These are phyloP conservation scores for Boletus sensibilis DNA, from an alignment of 768 basidiomycete species.

Conservation along the genomic window DNA sequence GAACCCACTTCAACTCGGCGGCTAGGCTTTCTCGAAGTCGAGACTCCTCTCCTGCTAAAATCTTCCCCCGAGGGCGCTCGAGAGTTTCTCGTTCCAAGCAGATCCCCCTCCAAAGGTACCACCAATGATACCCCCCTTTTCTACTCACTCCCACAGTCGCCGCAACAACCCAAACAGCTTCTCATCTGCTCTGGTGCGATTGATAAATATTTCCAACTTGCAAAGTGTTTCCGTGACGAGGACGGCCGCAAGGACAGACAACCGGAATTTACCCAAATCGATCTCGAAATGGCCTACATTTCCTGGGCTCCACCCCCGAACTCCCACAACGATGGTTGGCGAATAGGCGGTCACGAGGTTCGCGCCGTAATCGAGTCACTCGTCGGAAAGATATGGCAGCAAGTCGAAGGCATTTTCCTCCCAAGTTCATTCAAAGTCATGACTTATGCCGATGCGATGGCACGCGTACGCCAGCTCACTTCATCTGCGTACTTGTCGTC, in stretches of 20 bases:
- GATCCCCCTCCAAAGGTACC: constrained; percentile 27
- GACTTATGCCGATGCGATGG: constrained; percentile 92
- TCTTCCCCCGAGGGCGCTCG: constrained; percentile 94
- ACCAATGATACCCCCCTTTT: constrained; percentile 47
- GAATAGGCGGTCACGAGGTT: constrained; percentile 84
- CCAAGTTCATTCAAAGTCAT: constrained; percentile 70
- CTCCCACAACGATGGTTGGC: constrained; percentile 51
- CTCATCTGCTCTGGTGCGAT: constrained; percentile 86
- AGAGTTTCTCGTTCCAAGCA: constrained; percentile 86
- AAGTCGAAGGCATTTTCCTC: constrained; percentile 61
- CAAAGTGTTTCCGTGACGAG: constrained; percentile 94
- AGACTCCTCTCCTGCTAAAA: constrained; percentile 87
- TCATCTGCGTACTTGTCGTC: constrained; percentile 12
- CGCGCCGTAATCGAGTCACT: constrained; percentile 75
- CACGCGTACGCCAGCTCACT: constrained; percentile 51
- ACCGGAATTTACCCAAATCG: constrained; percentile 96
- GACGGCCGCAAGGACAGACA: constrained; percentile 93
- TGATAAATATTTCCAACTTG: constrained; percentile 91
- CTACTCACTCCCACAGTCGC: constrained; percentile 91
- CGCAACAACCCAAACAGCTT: constrained; percentile 94
- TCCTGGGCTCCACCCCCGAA: constrained; percentile 58
- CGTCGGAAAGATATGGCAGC: constrained; percentile 72
- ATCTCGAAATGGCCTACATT: constrained; percentile 95
- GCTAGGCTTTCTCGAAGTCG: constrained; percentile 87
- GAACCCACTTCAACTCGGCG: constrained; percentile 4